A percentile compares a stretch with the other conserved stretches of the same genome.
Evolutionary conservation across 768 basidiomycete species (phyloP).

Genomic region (Postia placenta): DNA sequence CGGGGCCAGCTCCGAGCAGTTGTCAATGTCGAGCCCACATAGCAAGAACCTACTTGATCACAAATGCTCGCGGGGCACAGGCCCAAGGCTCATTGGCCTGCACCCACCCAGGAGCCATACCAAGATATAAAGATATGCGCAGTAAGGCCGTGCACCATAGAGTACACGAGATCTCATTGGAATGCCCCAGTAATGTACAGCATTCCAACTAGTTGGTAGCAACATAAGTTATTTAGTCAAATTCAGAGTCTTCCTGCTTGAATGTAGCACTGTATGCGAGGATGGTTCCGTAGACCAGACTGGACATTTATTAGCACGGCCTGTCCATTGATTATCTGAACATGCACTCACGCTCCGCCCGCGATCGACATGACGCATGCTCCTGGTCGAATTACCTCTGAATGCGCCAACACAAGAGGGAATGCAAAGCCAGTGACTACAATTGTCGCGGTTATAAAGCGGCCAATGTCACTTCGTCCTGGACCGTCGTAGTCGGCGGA

Average conservation of each 20-base stretch:
- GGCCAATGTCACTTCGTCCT: conserved; percentile 82
- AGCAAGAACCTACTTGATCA: too few species aligned
- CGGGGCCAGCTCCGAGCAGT: conserved; percentile 10
- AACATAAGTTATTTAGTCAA: conserved; percentile 37
- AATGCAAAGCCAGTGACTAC: conserved; percentile 93
- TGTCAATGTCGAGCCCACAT: neutral
- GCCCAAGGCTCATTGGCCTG: too few species aligned
- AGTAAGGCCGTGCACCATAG: too few species aligned
- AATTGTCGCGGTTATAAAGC: conserved; percentile 86
- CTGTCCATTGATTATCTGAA: conserved; percentile 1
- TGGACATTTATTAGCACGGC: conserved; percentile 18
- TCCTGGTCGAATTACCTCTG: conserved; percentile 74
- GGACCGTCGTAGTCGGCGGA: conserved; percentile 66
- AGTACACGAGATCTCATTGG: neutral
- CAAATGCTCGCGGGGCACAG: too few species aligned
- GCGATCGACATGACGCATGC: conserved; percentile 94
- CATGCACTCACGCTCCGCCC: conserved; percentile 72
- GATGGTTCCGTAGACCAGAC: conserved; percentile 88
- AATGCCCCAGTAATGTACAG: neutral
- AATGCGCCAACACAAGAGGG: conserved; percentile 88
- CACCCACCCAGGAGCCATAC: too few species aligned
- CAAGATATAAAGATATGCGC: too few species aligned
- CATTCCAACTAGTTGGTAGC: neutral
- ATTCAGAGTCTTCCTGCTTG: conserved; percentile 77
- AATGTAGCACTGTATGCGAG: conserved; percentile 82